Base-by-base conservation (phyloP, 352 stramenopile genomes). In the Pythium brachiatum region DNA sequence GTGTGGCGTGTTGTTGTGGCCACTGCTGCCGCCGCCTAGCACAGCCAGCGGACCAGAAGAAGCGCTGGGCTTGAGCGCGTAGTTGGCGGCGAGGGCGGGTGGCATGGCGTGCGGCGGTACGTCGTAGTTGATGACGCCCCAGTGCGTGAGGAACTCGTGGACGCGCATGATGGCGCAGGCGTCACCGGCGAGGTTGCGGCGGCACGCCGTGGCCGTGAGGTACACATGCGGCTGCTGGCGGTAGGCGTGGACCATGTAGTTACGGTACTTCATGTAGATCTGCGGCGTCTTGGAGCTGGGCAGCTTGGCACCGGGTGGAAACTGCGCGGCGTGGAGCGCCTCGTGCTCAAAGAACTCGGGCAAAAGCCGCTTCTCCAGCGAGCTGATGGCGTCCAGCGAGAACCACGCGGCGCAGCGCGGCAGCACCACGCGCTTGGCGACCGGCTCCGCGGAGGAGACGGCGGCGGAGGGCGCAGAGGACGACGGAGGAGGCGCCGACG, bases 91-190 rank as follows among this genome's bases (percentile, higher is more conserved):
- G 0, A 80, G 47, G 1, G 78, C 52, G 7, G 80, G 75, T 1
- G 76, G 79, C 74, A 88, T 83, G 11, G 79, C 76, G 48, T 92
- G 83, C 3, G 83, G 81, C 12, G 83, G 83, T 5, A 94, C 86
- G 68, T 89, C 73, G 66, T 88, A 94, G 70, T 94, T 94, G 52
- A 94, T 94, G 44, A 94, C 69, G 1, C 86, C 86, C 86, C 86
- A 94, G 64, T 94, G 86, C 39, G 75, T 88, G 53, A 94, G 64
- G 59, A 94, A 94, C 72, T 94, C 86, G 64, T 92, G 86, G 29
- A 94, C 86, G 44, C 86, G 78, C 61, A 94, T 69, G 58, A 94
- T 90, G n/a, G 86, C 76, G 50, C 86, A 92, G 12, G 80, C 86
- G 47, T 94, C 86, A 12, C 85, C 85, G 7, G 85, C 83, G 36